phyloP scores from a whole-genome alignment of 768 basidiomycete genomes.

The Piloderma croceum region DNA sequence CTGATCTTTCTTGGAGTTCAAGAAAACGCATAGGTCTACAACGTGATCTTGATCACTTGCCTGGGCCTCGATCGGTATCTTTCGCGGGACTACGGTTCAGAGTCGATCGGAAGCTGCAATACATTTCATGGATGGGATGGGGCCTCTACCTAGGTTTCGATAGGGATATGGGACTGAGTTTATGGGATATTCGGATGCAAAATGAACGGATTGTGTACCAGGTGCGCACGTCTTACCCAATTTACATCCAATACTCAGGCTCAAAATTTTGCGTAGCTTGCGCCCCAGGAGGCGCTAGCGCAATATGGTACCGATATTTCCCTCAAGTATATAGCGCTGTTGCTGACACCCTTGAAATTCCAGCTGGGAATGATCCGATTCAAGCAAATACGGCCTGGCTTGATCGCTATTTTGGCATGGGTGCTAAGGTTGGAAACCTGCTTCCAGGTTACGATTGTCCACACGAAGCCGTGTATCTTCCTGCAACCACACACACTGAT shows the following conservation, averaged over 20 bases:
- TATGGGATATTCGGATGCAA: slow-evolving; percentile 56
- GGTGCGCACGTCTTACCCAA: slow-evolving; percentile 20
- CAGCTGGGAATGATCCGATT: slow-evolving; percentile 57
- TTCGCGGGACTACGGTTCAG: slow-evolving; percentile 57
- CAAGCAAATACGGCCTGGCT: slow-evolving; percentile 59
- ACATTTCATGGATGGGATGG: slow-evolving; percentile 67
- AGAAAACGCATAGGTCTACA: slow-evolving; percentile 33
- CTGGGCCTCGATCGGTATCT: slow-evolving; percentile 58
- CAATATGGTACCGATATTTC: slow-evolving; percentile 52
- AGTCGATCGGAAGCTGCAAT: slow-evolving; percentile 45
- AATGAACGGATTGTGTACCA: slow-evolving; percentile 60
- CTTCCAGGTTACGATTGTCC: slow-evolving; percentile 66
- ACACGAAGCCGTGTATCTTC: slow-evolving; percentile 52
- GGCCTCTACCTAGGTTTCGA: slow-evolving; percentile 56
- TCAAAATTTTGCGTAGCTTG: slow-evolving; percentile 31
- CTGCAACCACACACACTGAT: slow-evolving; percentile 47
- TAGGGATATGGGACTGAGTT: slow-evolving; percentile 57
- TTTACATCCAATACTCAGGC: not conserved
- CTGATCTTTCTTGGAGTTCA: slow-evolving; percentile 40
- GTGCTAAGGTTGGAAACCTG: slow-evolving; percentile 48
- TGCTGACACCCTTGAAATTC: too few relatives aligned
- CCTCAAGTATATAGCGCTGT: too few relatives aligned
- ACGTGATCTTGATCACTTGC: slow-evolving; percentile 57
- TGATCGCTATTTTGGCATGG: slow-evolving; percentile 63
- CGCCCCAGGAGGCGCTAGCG: slow-evolving; percentile 58